A percentile compares a stretch with the other conserved stretches of the same genome.
These are phyloP conservation scores for Xylaria sp. DNA, from an alignment of 2,329 filamentous ascomycete species.

Conservation along the genomic window DNA sequence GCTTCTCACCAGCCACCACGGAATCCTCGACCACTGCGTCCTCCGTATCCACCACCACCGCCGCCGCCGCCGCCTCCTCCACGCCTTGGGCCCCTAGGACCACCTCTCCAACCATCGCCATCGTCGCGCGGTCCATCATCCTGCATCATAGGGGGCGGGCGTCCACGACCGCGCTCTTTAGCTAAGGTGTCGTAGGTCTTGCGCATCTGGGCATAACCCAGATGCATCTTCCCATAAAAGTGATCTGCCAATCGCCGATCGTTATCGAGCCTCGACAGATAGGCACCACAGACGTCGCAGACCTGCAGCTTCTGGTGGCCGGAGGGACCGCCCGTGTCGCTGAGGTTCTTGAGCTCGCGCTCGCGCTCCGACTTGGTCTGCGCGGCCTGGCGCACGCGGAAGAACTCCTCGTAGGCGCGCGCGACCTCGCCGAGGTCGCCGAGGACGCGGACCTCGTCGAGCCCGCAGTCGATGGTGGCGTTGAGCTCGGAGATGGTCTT, in stretches of 20 bases:
- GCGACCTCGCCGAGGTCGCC: constrained; percentile 84
- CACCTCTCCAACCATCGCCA: constrained; percentile 57
- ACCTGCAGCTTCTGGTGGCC: constrained; percentile 99
- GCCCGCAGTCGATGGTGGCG: constrained; percentile 80
- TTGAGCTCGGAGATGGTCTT: constrained; percentile 86
- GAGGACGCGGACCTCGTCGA: constrained; percentile 87
- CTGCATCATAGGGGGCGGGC: constrained; percentile 57
- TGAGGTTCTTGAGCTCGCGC: constrained; percentile 87
- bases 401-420: constrained; percentile 86
- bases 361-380: constrained; percentile 85
- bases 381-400: constrained; percentile 83
- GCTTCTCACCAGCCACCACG: constrained; percentile 54
- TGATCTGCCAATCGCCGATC: constrained; percentile 94
- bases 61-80: constrained; percentile 63
- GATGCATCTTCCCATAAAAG: constrained; percentile 99
- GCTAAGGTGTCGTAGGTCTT: constrained; percentile 90
- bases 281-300: constrained; percentile 97
- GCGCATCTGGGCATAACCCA: constrained; percentile 98
- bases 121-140: constrained; percentile 62
- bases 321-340: constrained; percentile 90
- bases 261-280: constrained; percentile 91
- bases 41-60: constrained; percentile 61
- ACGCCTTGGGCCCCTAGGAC: constrained; percentile 63
- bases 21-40: constrained; percentile 53
- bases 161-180: constrained; percentile 79